phyloP scores from a whole-genome alignment of 371 early-diverging fungal genomes.

The Mucor circinelloides region DNA sequence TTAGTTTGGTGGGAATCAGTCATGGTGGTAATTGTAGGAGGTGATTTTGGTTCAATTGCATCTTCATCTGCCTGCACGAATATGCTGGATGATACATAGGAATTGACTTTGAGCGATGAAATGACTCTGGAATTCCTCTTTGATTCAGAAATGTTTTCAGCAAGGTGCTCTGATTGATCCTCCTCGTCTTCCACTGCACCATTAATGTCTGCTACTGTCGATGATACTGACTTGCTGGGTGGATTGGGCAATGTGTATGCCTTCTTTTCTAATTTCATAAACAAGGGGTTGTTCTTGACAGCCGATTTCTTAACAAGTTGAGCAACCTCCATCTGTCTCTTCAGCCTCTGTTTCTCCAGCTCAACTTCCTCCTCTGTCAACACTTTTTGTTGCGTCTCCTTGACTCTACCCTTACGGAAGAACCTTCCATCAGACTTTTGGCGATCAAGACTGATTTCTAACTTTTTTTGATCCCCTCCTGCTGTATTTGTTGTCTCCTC shows the following conservation, averaged over 20 bases:
- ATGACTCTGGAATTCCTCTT: constrained; percentile 37
- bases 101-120: constrained; percentile 31
- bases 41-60: background rate
- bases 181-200: background rate
- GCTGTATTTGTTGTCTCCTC: constrained; percentile 15
- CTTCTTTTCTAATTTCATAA: constrained; percentile 35
- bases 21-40: background rate
- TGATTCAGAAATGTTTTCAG: background rate
- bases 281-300: constrained; percentile 39
- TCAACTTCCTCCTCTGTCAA: constrained; percentile 17
- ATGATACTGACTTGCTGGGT: background rate
- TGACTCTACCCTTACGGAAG: constrained; percentile 29
- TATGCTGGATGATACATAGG: constrained; percentile 43
- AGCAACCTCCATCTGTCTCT: constrained; percentile 24
- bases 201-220: background rate
- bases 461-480: background rate
- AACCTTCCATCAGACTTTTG: constrained; percentile 15
- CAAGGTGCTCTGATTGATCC: background rate
- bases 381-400: constrained; percentile 31
- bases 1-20: background rate
- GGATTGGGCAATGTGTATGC: constrained; percentile 5
- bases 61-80: constrained; percentile 33
- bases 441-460: constrained; percentile 3
- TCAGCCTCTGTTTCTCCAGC: constrained; percentile 13
- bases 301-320: constrained; percentile 29